A percentile compares a stretch with the other conserved stretches of the same genome.
These are phyloP conservation scores for Prunus campanulata DNA, from an alignment of 306 rosid genomes.

Conservation along the genomic window DNA sequence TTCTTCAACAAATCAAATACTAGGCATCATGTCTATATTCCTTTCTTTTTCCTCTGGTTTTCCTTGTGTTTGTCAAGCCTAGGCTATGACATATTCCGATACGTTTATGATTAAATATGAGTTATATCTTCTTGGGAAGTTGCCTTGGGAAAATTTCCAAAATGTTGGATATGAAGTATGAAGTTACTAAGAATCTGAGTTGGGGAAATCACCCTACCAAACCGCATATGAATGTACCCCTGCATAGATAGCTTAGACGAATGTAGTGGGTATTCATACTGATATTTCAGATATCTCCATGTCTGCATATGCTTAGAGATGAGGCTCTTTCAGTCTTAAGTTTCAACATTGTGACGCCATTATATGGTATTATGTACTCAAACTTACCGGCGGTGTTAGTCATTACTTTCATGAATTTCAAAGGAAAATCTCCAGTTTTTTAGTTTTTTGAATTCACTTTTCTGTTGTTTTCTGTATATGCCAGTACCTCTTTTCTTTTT, in stretches of 20 bases:
- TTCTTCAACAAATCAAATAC: neutral
- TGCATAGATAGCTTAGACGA: neutral
- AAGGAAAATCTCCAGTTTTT: neutral
- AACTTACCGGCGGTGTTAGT: neutral
- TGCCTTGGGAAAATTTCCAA: neutral
- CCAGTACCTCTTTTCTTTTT: neutral
- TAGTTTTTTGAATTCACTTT: neutral
- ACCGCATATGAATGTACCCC: neutral
- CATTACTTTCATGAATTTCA: neutral
- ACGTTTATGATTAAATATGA: neutral
- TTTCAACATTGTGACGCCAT: neutral
- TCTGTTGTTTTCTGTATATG: neutral
- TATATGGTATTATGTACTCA: neutral
- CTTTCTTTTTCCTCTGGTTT: neutral
- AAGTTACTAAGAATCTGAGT: neutral
- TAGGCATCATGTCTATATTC: neutral
- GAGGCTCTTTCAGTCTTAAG: neutral
- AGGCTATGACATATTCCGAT: neutral
- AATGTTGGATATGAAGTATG: neutral
- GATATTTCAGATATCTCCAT: neutral
- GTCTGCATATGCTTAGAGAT: neutral
- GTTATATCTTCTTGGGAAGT: neutral
- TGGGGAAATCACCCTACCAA: neutral
- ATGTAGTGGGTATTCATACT: neutral
- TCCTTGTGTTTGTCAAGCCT: neutral